Evolutionary conservation across 441 rosid species (phyloP), one percentile per base, ranked within the genome.

Genomic region (Populus hybrid): DNA sequence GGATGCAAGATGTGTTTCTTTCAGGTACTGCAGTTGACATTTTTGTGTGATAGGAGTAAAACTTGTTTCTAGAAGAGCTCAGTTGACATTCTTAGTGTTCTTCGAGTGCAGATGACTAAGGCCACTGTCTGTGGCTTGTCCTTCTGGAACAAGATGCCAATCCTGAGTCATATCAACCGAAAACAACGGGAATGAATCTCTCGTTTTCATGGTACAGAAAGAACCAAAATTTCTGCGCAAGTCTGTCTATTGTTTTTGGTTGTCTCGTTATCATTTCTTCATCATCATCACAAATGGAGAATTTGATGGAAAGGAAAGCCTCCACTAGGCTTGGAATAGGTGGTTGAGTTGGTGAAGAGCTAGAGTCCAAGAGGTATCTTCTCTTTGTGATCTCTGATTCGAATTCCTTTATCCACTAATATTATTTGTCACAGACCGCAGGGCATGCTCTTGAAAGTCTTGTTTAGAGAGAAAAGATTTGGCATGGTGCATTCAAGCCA

Each of bases 81-180:
- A n/a, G 50, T 59, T 73, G 75, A 73, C 40, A 59, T 73, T 24
- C 9, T 57, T 46, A 46, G 46, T 73, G 76, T 23, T 57, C 14
- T 32, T 20, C 23, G 24, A 71, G 54, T 46, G 63, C 38, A 42
- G 6, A 5, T 32, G 67, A 73, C 30, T 10, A 73, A 11, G 28
- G 40, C 67, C 76, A 73, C 50, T 30, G 63, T 10, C 67, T 59
- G 35, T n/a, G 40, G 40, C 67, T 59, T 59, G 28, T 63, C 67
- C 30, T 7, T 73, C 6, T 5, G 67, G 35, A 57, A 34, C 67
- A 59, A 32, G 20, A 73, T 30, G 40, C 67, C 21, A 73, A 59
- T 20, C 28, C 11, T 2, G 28, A 8, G 46, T 73, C 67, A 73
- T 59, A 4, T 73, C 76, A 73, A 63, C 16, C 8, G 8, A 24